phyloP scores from a whole-genome alignment of 2,329 filamentous ascomycete species.

The Capronia americana region DNA sequence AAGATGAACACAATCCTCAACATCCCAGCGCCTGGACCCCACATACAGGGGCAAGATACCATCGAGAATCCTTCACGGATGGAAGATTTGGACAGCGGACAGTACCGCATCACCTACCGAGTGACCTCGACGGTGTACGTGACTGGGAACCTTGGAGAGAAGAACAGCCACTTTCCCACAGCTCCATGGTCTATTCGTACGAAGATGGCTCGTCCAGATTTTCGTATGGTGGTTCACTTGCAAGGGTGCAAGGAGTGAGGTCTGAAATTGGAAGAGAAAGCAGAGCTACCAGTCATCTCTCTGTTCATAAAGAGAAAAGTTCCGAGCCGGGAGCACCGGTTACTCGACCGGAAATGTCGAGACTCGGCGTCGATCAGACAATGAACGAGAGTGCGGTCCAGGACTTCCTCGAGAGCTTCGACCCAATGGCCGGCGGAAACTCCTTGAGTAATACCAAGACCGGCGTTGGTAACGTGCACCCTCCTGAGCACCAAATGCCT shows the following conservation, averaged over 20 bases:
- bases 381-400: conserved; percentile 26
- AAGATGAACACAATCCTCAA: conserved; percentile 56
- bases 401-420: conserved; percentile 36
- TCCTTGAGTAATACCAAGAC: neutral
- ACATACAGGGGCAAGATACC: neutral
- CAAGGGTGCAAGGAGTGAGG: conserved; percentile 12
- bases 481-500: neutral
- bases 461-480: neutral
- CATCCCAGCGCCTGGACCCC: conserved; percentile 6
- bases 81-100: neutral
- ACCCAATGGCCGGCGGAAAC: conserved; percentile 18
- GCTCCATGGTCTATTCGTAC: conserved; percentile 26
- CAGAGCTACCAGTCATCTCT: conserved; percentile 21
- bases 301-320: conserved; percentile 4
- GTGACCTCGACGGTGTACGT: conserved; percentile 3
- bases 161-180: conserved; percentile 19
- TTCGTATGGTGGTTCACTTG: conserved; percentile 25
- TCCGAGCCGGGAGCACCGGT: conserved; percentile 11
- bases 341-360: conserved; percentile 1
- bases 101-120: neutral
- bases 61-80: neutral
- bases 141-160: conserved; percentile 10
- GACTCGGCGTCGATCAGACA: neutral
- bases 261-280: conserved; percentile 23
- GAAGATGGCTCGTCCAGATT: conserved; percentile 25